Base-by-base conservation (phyloP, 768 basidiomycete genomes). In the Xerocomus spinulosus region DNA sequence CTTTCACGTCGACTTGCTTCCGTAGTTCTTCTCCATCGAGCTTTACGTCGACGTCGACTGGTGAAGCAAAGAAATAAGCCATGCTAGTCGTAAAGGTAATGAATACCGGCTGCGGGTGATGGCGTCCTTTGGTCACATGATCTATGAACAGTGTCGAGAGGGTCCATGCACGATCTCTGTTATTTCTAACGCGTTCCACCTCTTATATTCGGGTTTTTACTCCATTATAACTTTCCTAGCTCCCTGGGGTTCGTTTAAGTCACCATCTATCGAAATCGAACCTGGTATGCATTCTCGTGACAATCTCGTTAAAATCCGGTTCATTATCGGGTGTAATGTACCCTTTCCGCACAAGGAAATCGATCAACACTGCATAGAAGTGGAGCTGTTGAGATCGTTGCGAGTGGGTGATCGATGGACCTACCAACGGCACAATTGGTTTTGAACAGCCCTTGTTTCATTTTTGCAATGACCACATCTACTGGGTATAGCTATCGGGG, bases 11-110 rank as follows among this genome's bases (percentile, higher is more conserved):
- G 3, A 95, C 83, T 54, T 88, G 85, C 67, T 92, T 93, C 52
- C 94, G 77, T 37, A 81, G 71, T 29, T 96, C 90, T 63, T 97
- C 93, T 29, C 82, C 86, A 39, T 88, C 83, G 26, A 98, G 78
- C 61, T 85, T 85, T 62, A 99, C 72, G 63, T 96, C 92, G 14
- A 97, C 78, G 60, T 97, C 94, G 51, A 98, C 81, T 2, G 92
- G 89, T 7, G 86, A 86, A 39, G 84, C 79, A 65, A 96, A 96
- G 76, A 96, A 95, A 70, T 89, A 94, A 3, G 87, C 83, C 38
- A 93, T 61, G 23, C 2, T 15, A 23, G 37, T 23, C 30, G 40
- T 40, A 25, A 25, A 15, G 33, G 9, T 41, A 38, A 41, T 35
- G 15, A 23, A 13, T 37, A 37, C 51, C 37, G 47, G 39, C 9